phyloP scores from a whole-genome alignment of 257 asterid species.

The Verbena officinalis region DNA sequence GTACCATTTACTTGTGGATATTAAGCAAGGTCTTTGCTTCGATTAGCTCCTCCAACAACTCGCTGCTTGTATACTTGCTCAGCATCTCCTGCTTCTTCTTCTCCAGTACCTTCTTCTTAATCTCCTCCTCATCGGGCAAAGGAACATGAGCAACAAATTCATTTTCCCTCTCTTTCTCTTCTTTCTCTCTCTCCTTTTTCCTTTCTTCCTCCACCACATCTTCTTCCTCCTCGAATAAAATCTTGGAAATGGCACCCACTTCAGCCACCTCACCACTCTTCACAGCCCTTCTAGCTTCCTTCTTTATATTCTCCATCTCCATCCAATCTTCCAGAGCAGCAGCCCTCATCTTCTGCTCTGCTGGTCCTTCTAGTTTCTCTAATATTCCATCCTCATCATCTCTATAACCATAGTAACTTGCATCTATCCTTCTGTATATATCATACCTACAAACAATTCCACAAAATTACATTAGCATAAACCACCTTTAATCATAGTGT shows the following conservation, averaged over 20 bases:
- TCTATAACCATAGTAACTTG: slow-evolving; percentile 92
- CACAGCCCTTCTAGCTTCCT: slow-evolving; percentile 85
- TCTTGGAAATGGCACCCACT: slow-evolving; percentile 72
- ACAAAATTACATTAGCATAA: slow-evolving; percentile 23
- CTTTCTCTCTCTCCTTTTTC: slow-evolving; percentile 60
- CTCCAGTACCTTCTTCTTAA: slow-evolving; percentile 82
- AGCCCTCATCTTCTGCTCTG: slow-evolving; percentile 75
- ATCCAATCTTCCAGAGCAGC: slow-evolving; percentile 75
- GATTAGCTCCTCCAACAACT: slow-evolving; percentile 67
- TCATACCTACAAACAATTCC: slow-evolving; percentile 65
- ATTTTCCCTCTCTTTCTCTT: slow-evolving; percentile 62
- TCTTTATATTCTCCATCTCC: slow-evolving; percentile 81
- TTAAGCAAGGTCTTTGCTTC: slow-evolving; percentile 89
- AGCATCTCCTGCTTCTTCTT: slow-evolving; percentile 88
- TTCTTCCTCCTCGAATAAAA: slow-evolving; percentile 87
- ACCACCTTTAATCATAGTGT: background rate
- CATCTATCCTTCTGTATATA: slow-evolving; percentile 90
- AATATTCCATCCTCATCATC: slow-evolving; percentile 96
- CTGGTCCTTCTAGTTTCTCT: slow-evolving; percentile 79
- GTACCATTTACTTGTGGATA: slow-evolving; percentile 58
- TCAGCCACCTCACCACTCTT: slow-evolving; percentile 93
- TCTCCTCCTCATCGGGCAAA: slow-evolving; percentile 88
- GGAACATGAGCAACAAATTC: slow-evolving; percentile 93
- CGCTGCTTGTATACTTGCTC: slow-evolving; percentile 76
- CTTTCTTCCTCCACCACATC: slow-evolving; percentile 92